phyloP scores from a whole-genome alignment of 2,329 filamentous ascomycete species.

The Cladophialophora bantiana region DNA sequence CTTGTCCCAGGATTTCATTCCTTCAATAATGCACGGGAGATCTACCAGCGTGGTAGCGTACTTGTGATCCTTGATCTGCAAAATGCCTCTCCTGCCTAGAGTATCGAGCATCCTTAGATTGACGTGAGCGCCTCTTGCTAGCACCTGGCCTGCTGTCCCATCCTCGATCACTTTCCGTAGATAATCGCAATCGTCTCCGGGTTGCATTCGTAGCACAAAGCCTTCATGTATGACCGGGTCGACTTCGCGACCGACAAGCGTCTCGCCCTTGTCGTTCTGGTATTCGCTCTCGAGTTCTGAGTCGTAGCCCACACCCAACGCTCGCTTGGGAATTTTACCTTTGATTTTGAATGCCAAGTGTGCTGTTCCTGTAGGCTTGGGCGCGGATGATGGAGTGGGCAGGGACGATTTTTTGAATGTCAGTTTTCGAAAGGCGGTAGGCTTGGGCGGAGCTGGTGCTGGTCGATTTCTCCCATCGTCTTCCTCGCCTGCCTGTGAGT shows the following conservation, averaged over 20 bases:
- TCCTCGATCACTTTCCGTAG: constrained; percentile 77
- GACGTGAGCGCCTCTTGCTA: constrained; percentile 73
- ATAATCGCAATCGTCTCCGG: constrained; percentile 85
- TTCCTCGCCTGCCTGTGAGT: constrained; percentile 12
- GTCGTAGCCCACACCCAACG: constrained; percentile 89
- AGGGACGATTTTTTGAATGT: constrained; percentile 44
- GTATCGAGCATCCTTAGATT: constrained; percentile 75
- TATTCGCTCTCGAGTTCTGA: constrained; percentile 68
- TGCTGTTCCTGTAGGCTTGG: constrained; percentile 42
- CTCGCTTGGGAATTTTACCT: constrained; percentile 72
- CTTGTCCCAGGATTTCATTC: constrained; percentile 92
- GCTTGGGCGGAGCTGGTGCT: constrained; percentile 23
- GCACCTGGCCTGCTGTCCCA: constrained; percentile 73
- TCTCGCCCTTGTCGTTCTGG: constrained; percentile 17
- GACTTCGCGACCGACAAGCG: constrained; percentile 78
- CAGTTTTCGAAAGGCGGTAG: constrained; percentile 44
- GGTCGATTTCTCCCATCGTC: constrained; percentile 26
- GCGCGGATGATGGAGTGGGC: constrained; percentile 7
- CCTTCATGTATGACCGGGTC: constrained; percentile 91
- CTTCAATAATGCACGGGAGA: constrained; percentile 84
- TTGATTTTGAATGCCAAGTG: constrained; percentile 68
- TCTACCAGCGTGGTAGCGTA: constrained; percentile 84
- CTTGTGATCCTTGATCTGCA: constrained; percentile 71
- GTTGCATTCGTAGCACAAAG: constrained; percentile 86
- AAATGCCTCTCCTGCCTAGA: constrained; percentile 74